A percentile compares a stretch with the other conserved stretches of the same genome.
These are phyloP conservation scores for Pythium utonaiense DNA, from an alignment of 352 stramenopile genomes.

Conservation along the genomic window DNA sequence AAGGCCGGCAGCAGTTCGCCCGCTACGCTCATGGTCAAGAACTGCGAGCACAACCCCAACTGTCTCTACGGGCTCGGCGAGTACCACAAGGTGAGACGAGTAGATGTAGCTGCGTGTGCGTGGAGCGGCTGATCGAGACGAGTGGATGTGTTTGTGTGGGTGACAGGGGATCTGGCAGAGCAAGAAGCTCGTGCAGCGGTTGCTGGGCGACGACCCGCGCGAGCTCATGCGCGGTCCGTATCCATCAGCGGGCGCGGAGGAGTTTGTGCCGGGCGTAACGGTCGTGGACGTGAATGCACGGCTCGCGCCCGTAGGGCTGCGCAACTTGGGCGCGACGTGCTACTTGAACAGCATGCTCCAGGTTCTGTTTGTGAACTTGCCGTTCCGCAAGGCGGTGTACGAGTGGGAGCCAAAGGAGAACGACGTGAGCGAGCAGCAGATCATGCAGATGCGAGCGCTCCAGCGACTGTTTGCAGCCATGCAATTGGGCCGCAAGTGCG, in stretches of 20 bases:
- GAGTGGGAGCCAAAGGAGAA: conserved; percentile 69
- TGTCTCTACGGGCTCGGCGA: conserved; percentile 84
- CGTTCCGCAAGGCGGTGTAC: conserved; percentile 75
- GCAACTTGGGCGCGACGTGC: conserved; percentile 85
- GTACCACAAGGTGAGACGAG: conserved; percentile 57
- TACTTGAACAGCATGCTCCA: conserved; percentile 89
- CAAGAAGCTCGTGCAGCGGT: conserved; percentile 40
- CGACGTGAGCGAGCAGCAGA: conserved; percentile 41
- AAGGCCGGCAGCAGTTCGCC: conserved; percentile 17
- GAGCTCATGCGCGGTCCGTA: conserved; percentile 37
- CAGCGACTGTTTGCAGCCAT: conserved; percentile 84
- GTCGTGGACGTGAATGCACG: conserved; percentile 4
- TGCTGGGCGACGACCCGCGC: conserved; percentile 70
- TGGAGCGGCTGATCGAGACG: too few relatives aligned
- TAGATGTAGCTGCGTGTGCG: too few relatives aligned
- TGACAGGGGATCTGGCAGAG: conserved; percentile 76
- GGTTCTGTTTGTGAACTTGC: conserved; percentile 68
- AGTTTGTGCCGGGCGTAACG: neutral
- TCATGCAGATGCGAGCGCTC: conserved; percentile 71
- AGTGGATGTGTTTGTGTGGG: too few relatives aligned
- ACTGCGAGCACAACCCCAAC: conserved; percentile 84
- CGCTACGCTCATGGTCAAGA: conserved; percentile 30
- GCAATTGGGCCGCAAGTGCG: conserved; percentile 67
- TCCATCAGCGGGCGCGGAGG: conserved; percentile 3
- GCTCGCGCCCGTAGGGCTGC: conserved; percentile 54